Evolutionary conservation across 441 rosid genomes (phyloP), one percentile per base, ranked within the genome.

Genomic region (Corymbia citriodora): DNA sequence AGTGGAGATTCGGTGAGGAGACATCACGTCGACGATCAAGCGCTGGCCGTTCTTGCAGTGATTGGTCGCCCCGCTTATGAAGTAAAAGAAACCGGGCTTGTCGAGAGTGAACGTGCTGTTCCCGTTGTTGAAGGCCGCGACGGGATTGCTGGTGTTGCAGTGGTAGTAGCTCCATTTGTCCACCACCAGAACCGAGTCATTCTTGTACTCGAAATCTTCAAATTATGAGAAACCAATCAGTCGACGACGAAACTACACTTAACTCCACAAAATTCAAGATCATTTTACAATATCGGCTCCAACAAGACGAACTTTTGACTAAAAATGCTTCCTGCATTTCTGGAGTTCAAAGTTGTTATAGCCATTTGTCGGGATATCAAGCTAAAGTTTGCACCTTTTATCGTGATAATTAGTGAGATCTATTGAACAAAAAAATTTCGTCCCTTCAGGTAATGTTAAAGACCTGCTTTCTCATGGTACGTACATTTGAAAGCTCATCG

Each of bases 81-180:
- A 97, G 94, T 94, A 98, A 93, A 96, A 96, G 15, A 95, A 93
- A 9, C 99, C 99, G 21, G 99, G 93, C 92, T 94, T 94, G 88
- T 96, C 96, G 25, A 98, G 96, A 23, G 89, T 85, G 87, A 96
- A 33, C 9, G 91, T 93, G 90, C 97, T 96, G 88, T 93, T 95
- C 10, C 99, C 99, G 68, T 96, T 94, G 94, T 95, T 92, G 92
- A 94, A 96, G 29, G 93, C 93, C 23, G 90, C 87, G 33, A 94
- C 90, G 1, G 96, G 94, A 3, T 93, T 89, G 93, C 94, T 95
- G 8, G 91, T 59, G 92, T 94, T 95, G 94, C 99, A 98, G 87
- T 98, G 99, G 94, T 92, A 95, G 92, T 94, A 97, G 6, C 96
- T 95, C 96, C 95, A 95, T 93, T 96, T 96, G 91, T 98, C 99